A percentile compares a stretch with the other conserved stretches of the same genome.
These are phyloP conservation scores for Eimeria necatrix DNA, from an alignment of 169 alveolate genomes.

Conservation along the genomic window DNA sequence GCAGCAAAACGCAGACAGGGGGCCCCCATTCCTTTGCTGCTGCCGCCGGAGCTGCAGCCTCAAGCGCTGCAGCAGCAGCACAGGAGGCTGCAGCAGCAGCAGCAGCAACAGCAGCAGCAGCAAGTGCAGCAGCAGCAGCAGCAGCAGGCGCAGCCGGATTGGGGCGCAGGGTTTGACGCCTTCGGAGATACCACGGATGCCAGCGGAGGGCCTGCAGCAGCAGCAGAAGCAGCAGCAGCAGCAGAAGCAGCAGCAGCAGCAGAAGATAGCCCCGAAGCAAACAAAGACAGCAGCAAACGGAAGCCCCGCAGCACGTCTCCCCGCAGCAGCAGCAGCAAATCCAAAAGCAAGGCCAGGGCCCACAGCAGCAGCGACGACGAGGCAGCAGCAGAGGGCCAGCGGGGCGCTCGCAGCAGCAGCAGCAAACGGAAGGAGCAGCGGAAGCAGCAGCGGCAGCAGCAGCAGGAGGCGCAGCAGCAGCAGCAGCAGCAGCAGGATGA, in stretches of 20 bases:
- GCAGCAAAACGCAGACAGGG: background rate
- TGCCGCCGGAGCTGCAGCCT: constrained; percentile 12
- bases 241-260: background rate
- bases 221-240: constrained; percentile 2
- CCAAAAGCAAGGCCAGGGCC: background rate
- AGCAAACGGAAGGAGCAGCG: no score
- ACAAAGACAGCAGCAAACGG: no score
- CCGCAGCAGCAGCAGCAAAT: background rate
- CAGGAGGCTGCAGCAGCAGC: no score
- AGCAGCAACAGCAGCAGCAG: no score
- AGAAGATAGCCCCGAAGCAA: background rate
- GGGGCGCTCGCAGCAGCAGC: no score
- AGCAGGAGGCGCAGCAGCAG: constrained; percentile 18
- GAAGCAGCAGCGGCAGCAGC: background rate
- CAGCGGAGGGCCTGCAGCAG: background rate
- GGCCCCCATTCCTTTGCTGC: background rate
- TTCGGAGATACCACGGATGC: background rate
- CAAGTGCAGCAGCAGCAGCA: no score
- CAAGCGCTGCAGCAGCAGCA: constrained; percentile 28
- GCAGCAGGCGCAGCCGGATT: background rate
- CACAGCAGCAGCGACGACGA: background rate
- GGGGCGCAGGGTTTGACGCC: constrained; percentile 3
- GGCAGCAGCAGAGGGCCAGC: constrained; percentile 2
- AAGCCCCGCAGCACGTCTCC: no score
- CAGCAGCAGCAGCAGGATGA: background rate